Conservation (phyloP, 2,329 filamentous ascomycete species). For the Ciborinia camelliae region DNA sequence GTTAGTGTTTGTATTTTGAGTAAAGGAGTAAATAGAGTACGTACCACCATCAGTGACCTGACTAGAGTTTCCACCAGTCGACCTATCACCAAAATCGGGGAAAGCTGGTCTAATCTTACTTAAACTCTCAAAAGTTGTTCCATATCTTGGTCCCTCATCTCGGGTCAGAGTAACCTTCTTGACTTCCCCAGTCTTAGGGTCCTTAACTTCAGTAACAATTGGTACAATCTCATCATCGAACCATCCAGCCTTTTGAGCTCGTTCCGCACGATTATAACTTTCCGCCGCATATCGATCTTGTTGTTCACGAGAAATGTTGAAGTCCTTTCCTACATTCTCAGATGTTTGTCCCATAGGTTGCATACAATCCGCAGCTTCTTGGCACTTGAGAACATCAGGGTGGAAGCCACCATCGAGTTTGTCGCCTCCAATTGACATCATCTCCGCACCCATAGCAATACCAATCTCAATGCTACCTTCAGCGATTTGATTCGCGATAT, state of each 20-base stretch:
- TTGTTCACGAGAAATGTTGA: conserved; percentile 72
- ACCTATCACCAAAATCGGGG: conserved; percentile 80
- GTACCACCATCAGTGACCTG: conserved; percentile 88
- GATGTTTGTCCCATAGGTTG: conserved; percentile 97
- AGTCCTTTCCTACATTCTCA: conserved; percentile 92
- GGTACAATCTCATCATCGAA: conserved; percentile 94
- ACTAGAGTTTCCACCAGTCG: conserved; percentile 88
- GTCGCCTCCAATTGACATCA: conserved; percentile 76
- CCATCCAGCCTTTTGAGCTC: conserved; percentile 83
- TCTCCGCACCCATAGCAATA: conserved; percentile 82
- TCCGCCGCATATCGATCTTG: conserved; percentile 87
- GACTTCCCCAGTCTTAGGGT: conserved; percentile 73
- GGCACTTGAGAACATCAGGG: conserved; percentile 67
- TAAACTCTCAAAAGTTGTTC: conserved; percentile 80
- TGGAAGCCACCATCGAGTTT: conserved; percentile 70
- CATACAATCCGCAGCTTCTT: conserved; percentile 82
- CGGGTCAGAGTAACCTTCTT: conserved; percentile 74
- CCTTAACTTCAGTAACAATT: conserved; percentile 77
- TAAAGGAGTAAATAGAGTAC: conserved; percentile 28
- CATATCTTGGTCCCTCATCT: conserved; percentile 88
- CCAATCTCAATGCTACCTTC: conserved; percentile 81
- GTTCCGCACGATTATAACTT: conserved; percentile 83
- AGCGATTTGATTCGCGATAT: conserved; percentile 85
- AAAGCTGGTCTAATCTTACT: conserved; percentile 87
- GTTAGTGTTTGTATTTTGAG: not conserved